phyloP scores from a whole-genome alignment of 208 protist species.

The Phytomonas francai region DNA sequence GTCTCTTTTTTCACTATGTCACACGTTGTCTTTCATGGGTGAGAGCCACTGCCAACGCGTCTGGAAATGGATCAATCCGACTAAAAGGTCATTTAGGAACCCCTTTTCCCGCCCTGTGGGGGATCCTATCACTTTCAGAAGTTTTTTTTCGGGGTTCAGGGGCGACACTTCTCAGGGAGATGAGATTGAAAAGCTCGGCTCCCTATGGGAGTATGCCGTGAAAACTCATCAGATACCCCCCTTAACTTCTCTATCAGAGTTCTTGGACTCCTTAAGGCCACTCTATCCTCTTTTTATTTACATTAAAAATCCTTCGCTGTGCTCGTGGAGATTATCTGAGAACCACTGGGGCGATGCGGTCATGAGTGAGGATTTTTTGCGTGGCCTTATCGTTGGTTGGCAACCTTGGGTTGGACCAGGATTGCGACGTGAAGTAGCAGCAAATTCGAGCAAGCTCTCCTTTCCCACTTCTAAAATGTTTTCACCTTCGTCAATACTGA shows the following conservation, averaged over 20 bases:
- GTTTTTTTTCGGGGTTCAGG: not conserved
- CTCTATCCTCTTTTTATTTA: not conserved
- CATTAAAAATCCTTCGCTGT: not conserved
- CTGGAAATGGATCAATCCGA: not conserved
- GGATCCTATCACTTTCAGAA: not conserved
- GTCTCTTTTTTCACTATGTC: not conserved
- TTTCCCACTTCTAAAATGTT: not conserved
- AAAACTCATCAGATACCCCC: not conserved
- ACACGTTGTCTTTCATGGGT: not conserved
- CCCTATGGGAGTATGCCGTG: not conserved
- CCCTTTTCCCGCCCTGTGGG: not conserved
- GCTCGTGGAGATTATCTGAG: not conserved
- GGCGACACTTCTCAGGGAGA: not conserved
- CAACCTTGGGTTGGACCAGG: constrained; percentile 1
- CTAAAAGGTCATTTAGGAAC: not conserved
- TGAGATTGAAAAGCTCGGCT: not conserved
- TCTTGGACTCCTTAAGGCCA: not conserved
- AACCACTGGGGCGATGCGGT: not conserved
- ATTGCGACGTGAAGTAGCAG: not conserved
- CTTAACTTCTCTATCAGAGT: not conserved
- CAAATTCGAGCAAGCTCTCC: not conserved
- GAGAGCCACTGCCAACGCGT: not conserved
- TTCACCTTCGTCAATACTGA: not conserved
- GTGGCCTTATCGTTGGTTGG: not conserved
- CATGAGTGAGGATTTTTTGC: not conserved